These are phyloP conservation scores for Lactarius tabidus DNA, from an alignment of 768 basidiomycete genomes.

Conservation along the genomic window DNA sequence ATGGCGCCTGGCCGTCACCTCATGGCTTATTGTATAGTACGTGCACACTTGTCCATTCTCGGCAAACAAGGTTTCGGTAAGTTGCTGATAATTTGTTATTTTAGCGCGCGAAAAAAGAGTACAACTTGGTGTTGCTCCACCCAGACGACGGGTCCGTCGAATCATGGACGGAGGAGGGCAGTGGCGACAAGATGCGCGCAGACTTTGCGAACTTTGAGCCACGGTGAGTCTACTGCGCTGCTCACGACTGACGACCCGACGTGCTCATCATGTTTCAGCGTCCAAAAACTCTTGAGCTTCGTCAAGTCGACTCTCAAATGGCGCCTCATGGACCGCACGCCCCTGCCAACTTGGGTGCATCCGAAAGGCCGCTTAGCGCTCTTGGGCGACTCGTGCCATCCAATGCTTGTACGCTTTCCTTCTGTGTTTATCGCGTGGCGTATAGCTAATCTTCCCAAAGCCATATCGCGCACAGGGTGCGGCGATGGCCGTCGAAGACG, in stretches of 20 bases:
- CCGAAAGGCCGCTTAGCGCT: slow-evolving; percentile 34
- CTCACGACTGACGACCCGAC: too few species aligned
- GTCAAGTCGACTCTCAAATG: slow-evolving; percentile 40
- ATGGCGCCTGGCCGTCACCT: slow-evolving; percentile 50
- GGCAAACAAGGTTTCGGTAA: neutral
- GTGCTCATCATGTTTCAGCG: slow-evolving; percentile 28
- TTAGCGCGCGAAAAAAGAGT: slow-evolving; percentile 35
- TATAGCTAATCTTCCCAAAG: slow-evolving; percentile 17
- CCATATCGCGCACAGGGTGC: slow-evolving; percentile 44
- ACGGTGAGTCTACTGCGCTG: slow-evolving; percentile 30
- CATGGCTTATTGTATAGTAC: slow-evolving; percentile 44
- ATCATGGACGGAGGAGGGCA: slow-evolving; percentile 42
- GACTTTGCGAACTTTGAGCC: slow-evolving; percentile 43
- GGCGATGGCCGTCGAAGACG: slow-evolving; percentile 49
- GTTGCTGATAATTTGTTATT: too few species aligned
- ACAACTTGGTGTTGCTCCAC: slow-evolving; percentile 37
- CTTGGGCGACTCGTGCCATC: slow-evolving; percentile 42
- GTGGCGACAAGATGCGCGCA: slow-evolving; percentile 40
- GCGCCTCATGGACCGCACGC: slow-evolving; percentile 41
- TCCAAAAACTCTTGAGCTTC: slow-evolving; percentile 36
- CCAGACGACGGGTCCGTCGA: slow-evolving; percentile 40
- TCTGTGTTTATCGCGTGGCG: neutral
- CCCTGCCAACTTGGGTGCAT: slow-evolving; percentile 41
- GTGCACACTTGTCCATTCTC: slow-evolving; percentile 22
- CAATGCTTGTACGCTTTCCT: slow-evolving; percentile 36